Evolutionary conservation across 345 rosid species (phyloP), one percentile per base, ranked within the genome.

Genomic region (Balakata baccata): DNA sequence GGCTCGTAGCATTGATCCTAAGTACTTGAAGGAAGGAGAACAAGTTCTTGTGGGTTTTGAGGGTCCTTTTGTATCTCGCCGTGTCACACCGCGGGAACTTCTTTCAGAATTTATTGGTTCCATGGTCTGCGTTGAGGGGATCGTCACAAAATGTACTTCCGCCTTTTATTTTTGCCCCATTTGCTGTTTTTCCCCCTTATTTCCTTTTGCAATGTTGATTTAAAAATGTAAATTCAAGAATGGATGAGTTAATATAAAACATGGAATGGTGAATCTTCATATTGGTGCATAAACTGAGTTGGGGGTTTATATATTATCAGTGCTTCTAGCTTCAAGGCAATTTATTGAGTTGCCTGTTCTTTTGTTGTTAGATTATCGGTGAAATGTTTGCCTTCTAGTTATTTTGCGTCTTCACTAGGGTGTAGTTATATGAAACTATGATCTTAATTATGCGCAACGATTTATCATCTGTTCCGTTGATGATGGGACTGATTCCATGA

Each of bases 41-140:
- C 83, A 75, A 63, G 83, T 95, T 74, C 89, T 83, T 58, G 93
- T 95, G 66, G 99, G 99, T 37, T 91, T 95, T 76, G 97, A 92
- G 79, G 99, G 99, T 11, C 94, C 92, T 66, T 95, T 95, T 77
- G 98, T 95, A 46, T 95, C 99, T 71, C 97, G 98, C 0, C 85
- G 92, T 11, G 92, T 95, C 72, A 89, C 98, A 0, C 99, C 99
- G 7, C 86, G 98, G 79, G 99, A 88, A 11, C 99, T 95, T 81
- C 97, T 95, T 61, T 92, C 98, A 3, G 91, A 87, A 71, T 95
- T 84, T 81, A 92, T 95, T 70, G 99, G 99, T 70, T 92, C 99
- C 62, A 82, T 95, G 97, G 97, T 95, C 72, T 89, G 97, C 70
- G 94, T 92, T 12, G 97, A 89, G 67, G 99, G 99, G 75, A 95